Evolutionary conservation across 441 rosid genomes (phyloP).

Genomic region (Breynia disticha): DNA sequence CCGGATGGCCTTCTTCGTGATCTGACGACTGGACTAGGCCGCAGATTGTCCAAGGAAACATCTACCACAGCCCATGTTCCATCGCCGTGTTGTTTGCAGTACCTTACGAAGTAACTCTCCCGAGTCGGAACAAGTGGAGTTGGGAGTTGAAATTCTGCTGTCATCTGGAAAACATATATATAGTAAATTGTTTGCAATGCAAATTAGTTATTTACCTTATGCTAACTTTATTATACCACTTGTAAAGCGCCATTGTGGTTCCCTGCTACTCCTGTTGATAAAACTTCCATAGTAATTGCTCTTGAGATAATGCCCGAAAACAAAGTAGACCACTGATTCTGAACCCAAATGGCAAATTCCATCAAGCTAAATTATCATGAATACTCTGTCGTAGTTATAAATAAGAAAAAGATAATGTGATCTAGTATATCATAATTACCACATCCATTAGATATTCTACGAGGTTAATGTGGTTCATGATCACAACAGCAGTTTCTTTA

Average conservation of each 20-base stretch:
- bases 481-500: slow-evolving; percentile 47
- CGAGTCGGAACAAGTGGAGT: slow-evolving; percentile 75
- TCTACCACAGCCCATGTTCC: slow-evolving; percentile 92
- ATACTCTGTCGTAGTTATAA: background rate
- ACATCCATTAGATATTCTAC: slow-evolving; percentile 77
- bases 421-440: slow-evolving; percentile 30
- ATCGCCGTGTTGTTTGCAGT: slow-evolving; percentile 66
- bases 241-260: slow-evolving; percentile 64
- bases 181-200: no score
- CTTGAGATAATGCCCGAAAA: slow-evolving; percentile 66
- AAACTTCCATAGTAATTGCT: slow-evolving; percentile 54
- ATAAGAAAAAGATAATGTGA: background rate
- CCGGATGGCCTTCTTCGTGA: slow-evolving; percentile 84
- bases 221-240: slow-evolving; percentile 39
- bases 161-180: slow-evolving; percentile 39
- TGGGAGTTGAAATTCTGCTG: slow-evolving; percentile 65
- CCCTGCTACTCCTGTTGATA: slow-evolving; percentile 59
- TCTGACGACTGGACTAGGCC: slow-evolving; percentile 37
- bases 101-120: slow-evolving; percentile 55
- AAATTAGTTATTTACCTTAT: no score
- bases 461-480: slow-evolving; percentile 54
- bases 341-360: slow-evolving; percentile 6
- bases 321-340: slow-evolving; percentile 73
- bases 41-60: slow-evolving; percentile 71
- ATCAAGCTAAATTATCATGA: background rate